These are phyloP conservation scores for Hura crepitans DNA, from an alignment of 441 rosid genomes.

Conservation along the genomic window DNA sequence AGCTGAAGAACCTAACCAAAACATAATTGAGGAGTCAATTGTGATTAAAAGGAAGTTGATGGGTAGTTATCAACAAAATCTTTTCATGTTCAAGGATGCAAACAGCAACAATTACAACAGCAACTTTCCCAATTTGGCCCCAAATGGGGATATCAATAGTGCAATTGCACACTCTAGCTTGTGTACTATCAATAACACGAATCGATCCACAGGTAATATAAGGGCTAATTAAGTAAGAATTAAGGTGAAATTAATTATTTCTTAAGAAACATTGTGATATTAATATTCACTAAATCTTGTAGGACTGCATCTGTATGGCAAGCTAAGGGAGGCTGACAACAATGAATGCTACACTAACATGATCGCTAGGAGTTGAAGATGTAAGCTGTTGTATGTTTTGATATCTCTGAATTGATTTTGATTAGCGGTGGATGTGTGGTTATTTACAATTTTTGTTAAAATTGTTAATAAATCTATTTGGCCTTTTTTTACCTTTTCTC, in stretches of 20 bases:
- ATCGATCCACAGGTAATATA: conserved; percentile 40
- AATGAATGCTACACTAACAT: conserved; percentile 8
- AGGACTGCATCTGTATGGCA: conserved; percentile 40
- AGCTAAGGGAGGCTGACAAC: conserved; percentile 28
- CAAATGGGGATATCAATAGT: conserved; percentile 40
- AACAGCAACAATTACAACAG: conserved; percentile 24
- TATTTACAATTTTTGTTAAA: background rate
- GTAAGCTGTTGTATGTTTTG: conserved; percentile 23
- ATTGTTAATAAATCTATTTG: background rate
- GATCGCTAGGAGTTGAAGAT: conserved; percentile 17
- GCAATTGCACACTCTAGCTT: conserved; percentile 38
- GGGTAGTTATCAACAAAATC: conserved; percentile 33
- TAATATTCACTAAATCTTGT: conserved; percentile 22
- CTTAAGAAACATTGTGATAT: background rate
- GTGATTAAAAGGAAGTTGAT: conserved; percentile 29
- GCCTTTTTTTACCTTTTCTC: background rate
- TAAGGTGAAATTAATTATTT: background rate
- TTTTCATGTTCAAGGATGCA: conserved; percentile 31
- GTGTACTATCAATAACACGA: conserved; percentile 37
- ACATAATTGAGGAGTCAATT: conserved; percentile 24
- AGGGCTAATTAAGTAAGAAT: background rate
- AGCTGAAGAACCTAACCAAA: conserved; percentile 22
- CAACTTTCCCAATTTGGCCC: conserved; percentile 36
- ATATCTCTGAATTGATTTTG: conserved; percentile 5
- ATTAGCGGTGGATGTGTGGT: background rate